Evolutionary conservation across 345 rosid genomes (phyloP), one percentile per base, ranked within the genome.

Genomic region (Gossypium arboreum): DNA sequence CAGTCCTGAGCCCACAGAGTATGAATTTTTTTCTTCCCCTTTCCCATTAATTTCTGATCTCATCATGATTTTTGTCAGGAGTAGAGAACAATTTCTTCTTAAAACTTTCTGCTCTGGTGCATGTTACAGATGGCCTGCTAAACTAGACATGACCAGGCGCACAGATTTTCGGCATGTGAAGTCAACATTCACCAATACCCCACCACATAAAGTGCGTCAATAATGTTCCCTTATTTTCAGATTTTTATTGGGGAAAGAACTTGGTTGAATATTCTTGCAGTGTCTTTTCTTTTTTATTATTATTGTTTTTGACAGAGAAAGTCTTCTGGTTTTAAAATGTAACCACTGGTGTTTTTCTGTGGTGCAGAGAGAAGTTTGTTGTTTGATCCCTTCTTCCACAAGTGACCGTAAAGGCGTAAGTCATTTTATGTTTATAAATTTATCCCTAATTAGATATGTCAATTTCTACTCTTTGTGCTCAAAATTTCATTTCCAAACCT

Each of bases 351-450:
- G 57, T 75, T 51, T 80, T 29, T 9, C 3, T 66, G 76, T 79
- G 79, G 68, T 86, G 91, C 90, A 95, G 99, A 90, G 97, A 82
- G 99, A 95, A 83, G 92, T 93, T 59, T 95, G 99, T 76, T 91
- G 72, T 83, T 72, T 95, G 86, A 78, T 85, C 72, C 99, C 99
- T 1, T 86, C 90, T 72, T 85, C 91, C 69, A 45, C 41, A 22
- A 82, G 81, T 24, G 99, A 93, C 77, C 83, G 78, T 76, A 95
- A 89, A 85, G 98, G 99, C 75, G 99, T 91, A 90, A 89, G 91
- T 83, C 58, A 47, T 75, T 48, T n/a, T 58, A 68, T 43, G 34
- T 62, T 43, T 43, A 9, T 17, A 13, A 57, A 51, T 47, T 63
- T 27, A n/a, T n/a, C 45, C 9, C 59, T 51, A 69, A 51, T 27